Base-by-base conservation (phyloP, 2,329 filamentous ascomycete species). In the Colletotrichum zoysiae region DNA sequence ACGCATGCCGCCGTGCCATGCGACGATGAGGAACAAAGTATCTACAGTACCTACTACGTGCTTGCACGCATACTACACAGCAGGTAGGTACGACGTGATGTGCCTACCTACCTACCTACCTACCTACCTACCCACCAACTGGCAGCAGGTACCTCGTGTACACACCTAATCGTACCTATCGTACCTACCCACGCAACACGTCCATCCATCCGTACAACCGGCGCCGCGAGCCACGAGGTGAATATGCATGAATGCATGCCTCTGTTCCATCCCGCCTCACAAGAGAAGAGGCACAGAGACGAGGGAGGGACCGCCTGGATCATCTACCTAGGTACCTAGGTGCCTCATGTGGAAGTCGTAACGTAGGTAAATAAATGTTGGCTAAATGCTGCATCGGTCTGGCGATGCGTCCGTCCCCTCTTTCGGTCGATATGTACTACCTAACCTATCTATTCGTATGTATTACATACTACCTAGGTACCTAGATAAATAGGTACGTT, bases 221-320 rank as follows among this genome's bases (percentile, higher is more conserved):
- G 56, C n/a, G 35, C 55, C n/a, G 42, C 33, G n/a, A 40, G 56
- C 56, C 56, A 58, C 38, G 38, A 42, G 56, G 56, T 30, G n/a
- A 42, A 42, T 58, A 42, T 58, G 56, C 56, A 58, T 58, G 38
- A n/a, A 42, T 42, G 56, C 56, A 58, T 58, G 38, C n/a, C 14
- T n/a, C 38, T 57, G 55, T 40, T 40, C 55, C 35, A 12, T 23
- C 16, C 55, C 55, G 55, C 55, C 11, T 57, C 35, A 12, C 20
- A 40, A 18, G 35, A 18, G 35, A 57, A 18, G 35, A 11, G 35
- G 35, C n/a, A 26, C 11, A 11, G 35, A 38, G 11, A 38, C n/a
- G n/a, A n/a, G n/a, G 35, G 35, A 26, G 56, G 20, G 56, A 14
- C 30, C 30, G 30, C 30, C 30, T 30, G 30, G 30, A 30, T 30